Base-by-base conservation (phyloP, 2,329 filamentous ascomycete genomes). In the Aureobasidium sp. region DNA sequence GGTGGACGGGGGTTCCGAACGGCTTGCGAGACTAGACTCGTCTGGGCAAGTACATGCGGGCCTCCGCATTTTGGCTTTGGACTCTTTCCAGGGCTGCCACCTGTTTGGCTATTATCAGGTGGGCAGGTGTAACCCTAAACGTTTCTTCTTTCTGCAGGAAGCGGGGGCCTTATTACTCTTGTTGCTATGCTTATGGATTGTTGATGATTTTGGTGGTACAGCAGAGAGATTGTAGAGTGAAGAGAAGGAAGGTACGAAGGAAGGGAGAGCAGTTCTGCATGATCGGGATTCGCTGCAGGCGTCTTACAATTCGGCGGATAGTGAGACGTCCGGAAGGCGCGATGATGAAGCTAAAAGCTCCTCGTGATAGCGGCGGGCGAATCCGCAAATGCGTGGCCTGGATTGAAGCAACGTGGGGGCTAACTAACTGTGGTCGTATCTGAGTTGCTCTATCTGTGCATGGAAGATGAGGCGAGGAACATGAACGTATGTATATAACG, bases 371-470 rank as follows among this genome's bases (percentile, higher is more conserved):
- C 39, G 41, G 34, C 53, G 53, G 53, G 41, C 53, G 20, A 32
- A 41, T 44, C 53, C 53, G 41, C 53, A 56, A 5, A 56, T 56
- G 52, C 37, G 37, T 56, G 39, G 26, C 26, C 52, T 56, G 52
- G 39, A 37, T n/a, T 39, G n/a, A 36, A 17, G n/a, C 6, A 36
- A 57, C 41, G 53, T 44, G 53, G 53, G 41, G 37, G 39, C 27
- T 57, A 55, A 37, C 51, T 55, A 43, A 41, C 12, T 20, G 37
- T 43, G 36, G 34, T 46, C 53, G 53, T 57, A 57, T 57, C 53
- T 57, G 41, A 13, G 51, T 55, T 57, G 53, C 53, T 57, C 53
- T 57, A 57, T 57, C 39, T 46, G 27, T 44, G 53, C 53, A 57
- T 43, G 52, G 10, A 46, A 34, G 39, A 34, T 26, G 37, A 57